phyloP scores from a whole-genome alignment of 75 land plant genomes.

The Pinus tabuliformis region DNA sequence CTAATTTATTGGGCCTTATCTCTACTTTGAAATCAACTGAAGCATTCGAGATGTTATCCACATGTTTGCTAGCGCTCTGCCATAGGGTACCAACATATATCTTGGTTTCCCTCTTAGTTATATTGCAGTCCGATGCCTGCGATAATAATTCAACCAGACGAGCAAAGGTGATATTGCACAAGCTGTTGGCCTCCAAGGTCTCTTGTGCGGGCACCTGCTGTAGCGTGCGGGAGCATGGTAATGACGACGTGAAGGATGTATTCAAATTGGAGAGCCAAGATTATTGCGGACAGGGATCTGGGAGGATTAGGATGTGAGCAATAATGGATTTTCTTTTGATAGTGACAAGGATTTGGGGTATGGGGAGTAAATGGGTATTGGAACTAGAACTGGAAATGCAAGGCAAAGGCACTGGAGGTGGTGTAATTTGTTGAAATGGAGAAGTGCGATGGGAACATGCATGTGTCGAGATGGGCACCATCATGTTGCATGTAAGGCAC shows the following conservation, averaged over 20 bases:
- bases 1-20: too few relatives aligned
- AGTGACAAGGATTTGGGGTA: not conserved
- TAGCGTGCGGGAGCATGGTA: not conserved
- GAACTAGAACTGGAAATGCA: slow-evolving; percentile 44
- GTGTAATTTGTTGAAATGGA: slow-evolving; percentile 75
- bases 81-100: too few relatives aligned
- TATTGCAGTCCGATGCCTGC: not conserved
- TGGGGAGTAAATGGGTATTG: slow-evolving; percentile 3
- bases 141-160: not conserved
- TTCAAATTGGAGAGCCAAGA: not conserved
- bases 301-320: not conserved
- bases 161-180: not conserved
- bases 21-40: too few relatives aligned
- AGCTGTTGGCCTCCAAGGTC: too few relatives aligned
- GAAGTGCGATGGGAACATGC: slow-evolving; percentile 12
- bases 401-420: slow-evolving; percentile 69
- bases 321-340: not conserved
- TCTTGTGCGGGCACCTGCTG: not conserved
- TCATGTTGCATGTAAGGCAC: too few relatives aligned
- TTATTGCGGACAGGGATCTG: not conserved
- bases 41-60: too few relatives aligned
- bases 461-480: too few relatives aligned
- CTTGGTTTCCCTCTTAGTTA: slow-evolving; percentile 1
- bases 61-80: too few relatives aligned
- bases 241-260: not conserved